Base-by-base conservation (phyloP, 73 alveolate genomes). In the Symbiodinium pilosum region DNA sequence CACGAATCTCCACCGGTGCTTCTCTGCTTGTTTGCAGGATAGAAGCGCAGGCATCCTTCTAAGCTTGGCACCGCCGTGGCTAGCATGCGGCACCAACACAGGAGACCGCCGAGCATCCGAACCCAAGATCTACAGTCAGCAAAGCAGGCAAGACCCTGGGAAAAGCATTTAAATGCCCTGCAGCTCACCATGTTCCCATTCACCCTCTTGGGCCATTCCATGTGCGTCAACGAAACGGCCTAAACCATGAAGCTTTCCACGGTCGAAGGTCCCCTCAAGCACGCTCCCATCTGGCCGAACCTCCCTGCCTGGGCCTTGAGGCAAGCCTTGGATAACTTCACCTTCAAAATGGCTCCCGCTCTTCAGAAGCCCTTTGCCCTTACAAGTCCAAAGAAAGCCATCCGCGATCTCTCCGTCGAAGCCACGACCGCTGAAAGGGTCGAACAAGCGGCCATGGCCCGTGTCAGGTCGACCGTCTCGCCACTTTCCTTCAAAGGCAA, bases 191-290 rank as follows among this genome's bases (percentile, higher is more conserved):
- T 91, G 40, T 9, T 69, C 87, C 97, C 97, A 91, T 34, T 91
- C 97, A 0, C 97, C 97, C 38, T 91, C 97, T 51, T 91, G 97
- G 24, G 97, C 97, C 97, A 91, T 91, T 40, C 97, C 97, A 43
- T 91, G 97, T 30, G 97, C 97, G 32, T 91, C 97, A 9, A 91
- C 81, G n/a, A 71, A 43, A 20, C 97, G 97, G 39, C 97, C 97
- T 36, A 54, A 21, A 18, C 97, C 97, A 71, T 91, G 97, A 6
- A 91, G 97, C 89, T 43, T 69, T 14, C 97, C 97, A 68, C 43
- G 41, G 36, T 43, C 81, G 52, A 91, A 91, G 28, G 97, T 69
- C 16, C 97, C 97, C 44, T 91, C 97, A 24, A 91, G 20, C 42
- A 91, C 42, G 42, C 83, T 42, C 52, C 97, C 97, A 42, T 91